phyloP scores from a whole-genome alignment of 139 green algal genomes.

The Coelastrella sp. region DNA sequence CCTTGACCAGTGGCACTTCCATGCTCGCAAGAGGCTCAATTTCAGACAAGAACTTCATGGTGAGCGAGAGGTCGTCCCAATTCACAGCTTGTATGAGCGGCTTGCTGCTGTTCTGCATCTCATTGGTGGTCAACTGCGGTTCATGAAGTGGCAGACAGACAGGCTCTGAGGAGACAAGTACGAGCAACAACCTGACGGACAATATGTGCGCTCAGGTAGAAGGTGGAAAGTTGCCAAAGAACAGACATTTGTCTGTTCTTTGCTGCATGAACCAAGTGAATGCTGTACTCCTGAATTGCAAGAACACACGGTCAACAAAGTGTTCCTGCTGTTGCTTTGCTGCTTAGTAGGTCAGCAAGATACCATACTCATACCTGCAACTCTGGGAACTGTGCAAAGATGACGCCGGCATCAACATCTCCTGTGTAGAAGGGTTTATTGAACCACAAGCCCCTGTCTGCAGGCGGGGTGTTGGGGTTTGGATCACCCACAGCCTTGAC shows the following conservation, averaged over 20 bases:
- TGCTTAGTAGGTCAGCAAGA: not conserved
- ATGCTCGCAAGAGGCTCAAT: not conserved
- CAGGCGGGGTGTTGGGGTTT: not conserved
- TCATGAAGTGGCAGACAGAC: not conserved
- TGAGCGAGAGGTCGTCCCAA: not conserved
- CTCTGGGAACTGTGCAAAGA: constrained; percentile 1
- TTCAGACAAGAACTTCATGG: not conserved
- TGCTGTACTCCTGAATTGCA: not conserved
- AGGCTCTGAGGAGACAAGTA: no score
- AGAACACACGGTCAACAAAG: not conserved
- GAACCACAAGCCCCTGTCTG: constrained; percentile 21
- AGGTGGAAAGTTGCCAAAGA: not conserved
- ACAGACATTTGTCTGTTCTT: no score
- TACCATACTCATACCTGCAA: not conserved
- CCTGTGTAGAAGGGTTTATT: constrained; percentile 26
- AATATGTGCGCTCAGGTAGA: not conserved
- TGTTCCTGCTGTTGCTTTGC: not conserved
- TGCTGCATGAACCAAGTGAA: not conserved
- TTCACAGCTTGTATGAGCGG: not conserved
- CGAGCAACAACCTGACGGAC: no score
- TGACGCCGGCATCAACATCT: constrained; percentile 1
- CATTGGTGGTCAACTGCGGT: not conserved
- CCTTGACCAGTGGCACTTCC: constrained; percentile 15
- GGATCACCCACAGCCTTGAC: not conserved
- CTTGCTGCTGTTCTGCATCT: not conserved